Conservation (phyloP, 2,329 filamentous ascomycete genomes). For the Cytospora schulzeri region DNA sequence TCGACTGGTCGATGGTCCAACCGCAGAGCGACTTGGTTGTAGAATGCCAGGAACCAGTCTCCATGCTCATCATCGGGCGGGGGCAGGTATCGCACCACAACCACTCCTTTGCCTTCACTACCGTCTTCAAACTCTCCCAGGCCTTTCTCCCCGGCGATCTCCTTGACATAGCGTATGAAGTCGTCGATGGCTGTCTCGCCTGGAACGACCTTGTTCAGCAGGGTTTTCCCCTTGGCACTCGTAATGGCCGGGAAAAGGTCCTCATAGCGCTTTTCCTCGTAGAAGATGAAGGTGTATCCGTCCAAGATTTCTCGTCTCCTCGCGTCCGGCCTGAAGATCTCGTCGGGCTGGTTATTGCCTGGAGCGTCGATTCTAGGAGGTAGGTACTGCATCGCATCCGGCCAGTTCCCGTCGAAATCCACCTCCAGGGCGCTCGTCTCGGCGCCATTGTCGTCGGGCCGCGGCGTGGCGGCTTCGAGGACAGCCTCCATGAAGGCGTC, state of each 20-base stretch:
- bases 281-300: conserved; percentile 87
- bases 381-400: conserved; percentile 69
- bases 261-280: conserved; percentile 73
- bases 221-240: conserved; percentile 79
- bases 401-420: conserved; percentile 81
- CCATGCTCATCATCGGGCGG: conserved; percentile 52
- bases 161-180: conserved; percentile 76
- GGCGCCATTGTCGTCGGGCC: conserved; percentile 49
- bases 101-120: conserved; percentile 69
- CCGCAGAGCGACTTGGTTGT: conserved; percentile 67
- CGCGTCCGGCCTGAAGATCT: conserved; percentile 72
- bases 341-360: conserved; percentile 60
- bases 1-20: conserved; percentile 83
- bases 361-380: conserved; percentile 78
- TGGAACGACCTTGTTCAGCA: conserved; percentile 64
- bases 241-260: conserved; percentile 75
- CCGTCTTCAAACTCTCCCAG: conserved; percentile 65
- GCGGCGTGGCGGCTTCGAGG: conserved; percentile 57
- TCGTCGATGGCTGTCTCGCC: conserved; percentile 71
- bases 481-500: conserved; percentile 74
- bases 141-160: conserved; percentile 73
- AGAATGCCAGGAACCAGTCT: conserved; percentile 71
- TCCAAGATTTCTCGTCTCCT: conserved; percentile 73
- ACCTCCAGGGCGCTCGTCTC: conserved; percentile 65
- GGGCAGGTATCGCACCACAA: conserved; percentile 73